phyloP scores from a whole-genome alignment of 2,329 filamentous ascomycete species.

The Geosmithia flava region DNA sequence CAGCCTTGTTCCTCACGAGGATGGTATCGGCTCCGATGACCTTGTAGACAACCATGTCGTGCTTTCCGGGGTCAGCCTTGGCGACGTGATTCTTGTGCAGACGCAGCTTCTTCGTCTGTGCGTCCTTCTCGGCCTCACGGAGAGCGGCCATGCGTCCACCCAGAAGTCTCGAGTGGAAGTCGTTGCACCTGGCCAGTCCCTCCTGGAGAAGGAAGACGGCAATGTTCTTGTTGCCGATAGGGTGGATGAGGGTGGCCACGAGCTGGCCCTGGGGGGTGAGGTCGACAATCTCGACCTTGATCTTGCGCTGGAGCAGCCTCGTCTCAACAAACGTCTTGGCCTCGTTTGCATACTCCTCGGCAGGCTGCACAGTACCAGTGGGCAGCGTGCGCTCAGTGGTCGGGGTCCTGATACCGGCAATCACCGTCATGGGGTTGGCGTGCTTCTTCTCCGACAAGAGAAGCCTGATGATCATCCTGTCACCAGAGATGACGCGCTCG shows the following conservation, averaged over 20 bases:
- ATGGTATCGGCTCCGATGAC: slow-evolving; percentile 84
- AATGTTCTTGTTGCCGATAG: slow-evolving; percentile 64
- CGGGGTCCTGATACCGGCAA: slow-evolving; percentile 82
- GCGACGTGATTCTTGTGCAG: slow-evolving; percentile 73
- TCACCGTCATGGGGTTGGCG: slow-evolving; percentile 73
- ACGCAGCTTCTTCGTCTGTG: slow-evolving; percentile 64
- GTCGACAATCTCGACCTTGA: slow-evolving; percentile 74
- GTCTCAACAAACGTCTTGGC: slow-evolving; percentile 79
- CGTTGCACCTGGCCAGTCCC: slow-evolving; percentile 83
- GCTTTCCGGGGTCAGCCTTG: slow-evolving; percentile 52
- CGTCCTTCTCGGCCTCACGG: slow-evolving; percentile 74
- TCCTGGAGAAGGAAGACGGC: slow-evolving; percentile 82
- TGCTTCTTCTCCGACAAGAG: slow-evolving; percentile 74
- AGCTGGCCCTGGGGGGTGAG: slow-evolving; percentile 83
- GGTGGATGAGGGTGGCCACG: slow-evolving; percentile 79
- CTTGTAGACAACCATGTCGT: slow-evolving; percentile 75
- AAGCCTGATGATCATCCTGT: slow-evolving; percentile 76
- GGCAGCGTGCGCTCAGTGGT: slow-evolving; percentile 76
- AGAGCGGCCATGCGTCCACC: slow-evolving; percentile 79
- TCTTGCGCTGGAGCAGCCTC: slow-evolving; percentile 73
- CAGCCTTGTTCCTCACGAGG: slow-evolving; percentile 72
- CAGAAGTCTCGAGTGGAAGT: slow-evolving; percentile 89
- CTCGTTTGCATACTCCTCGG: slow-evolving; percentile 83
- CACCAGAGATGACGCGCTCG: slow-evolving; percentile 83
- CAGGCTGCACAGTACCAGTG: slow-evolving; percentile 69